These are phyloP conservation scores for Orobanche coerulescens DNA, from an alignment of 257 asterid genomes.

Conservation along the genomic window DNA sequence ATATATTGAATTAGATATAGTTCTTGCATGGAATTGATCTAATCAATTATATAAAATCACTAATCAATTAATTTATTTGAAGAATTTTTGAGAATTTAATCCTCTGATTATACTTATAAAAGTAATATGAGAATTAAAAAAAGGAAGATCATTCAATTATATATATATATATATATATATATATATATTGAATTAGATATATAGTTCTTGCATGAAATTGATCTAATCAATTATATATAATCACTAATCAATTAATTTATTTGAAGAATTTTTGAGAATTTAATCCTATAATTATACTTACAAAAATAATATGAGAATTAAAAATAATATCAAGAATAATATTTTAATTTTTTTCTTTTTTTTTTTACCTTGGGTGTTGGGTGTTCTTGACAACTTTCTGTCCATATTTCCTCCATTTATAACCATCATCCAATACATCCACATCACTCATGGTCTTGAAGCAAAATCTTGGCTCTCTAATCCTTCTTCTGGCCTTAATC, in stretches of 20 bases:
- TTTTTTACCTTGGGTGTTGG: conserved; percentile 96
- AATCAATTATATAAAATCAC: not conserved
- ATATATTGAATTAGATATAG: too few species aligned
- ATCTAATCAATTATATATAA: not conserved
- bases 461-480: conserved; percentile 93
- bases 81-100: too few species aligned
- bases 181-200: too few species aligned
- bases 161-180: too few species aligned
- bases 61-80: not conserved
- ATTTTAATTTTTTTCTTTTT: too few species aligned
- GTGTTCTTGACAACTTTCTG: conserved; percentile 96
- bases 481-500: conserved; percentile 60
- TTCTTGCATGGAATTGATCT: not conserved
- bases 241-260: not conserved
- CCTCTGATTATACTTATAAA: too few species aligned
- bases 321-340: too few species aligned
- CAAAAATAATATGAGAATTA: too few species aligned
- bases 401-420: conserved; percentile 96
- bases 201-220: not conserved
- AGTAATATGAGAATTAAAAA: too few species aligned
- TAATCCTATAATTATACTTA: too few species aligned
- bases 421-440: conserved; percentile 93
- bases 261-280: too few species aligned
- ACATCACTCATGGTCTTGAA: conserved; percentile 94
- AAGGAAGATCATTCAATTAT: too few species aligned